phyloP scores from a whole-genome alignment of 176 grass and related monocot species.

The Zizania latifolia region DNA sequence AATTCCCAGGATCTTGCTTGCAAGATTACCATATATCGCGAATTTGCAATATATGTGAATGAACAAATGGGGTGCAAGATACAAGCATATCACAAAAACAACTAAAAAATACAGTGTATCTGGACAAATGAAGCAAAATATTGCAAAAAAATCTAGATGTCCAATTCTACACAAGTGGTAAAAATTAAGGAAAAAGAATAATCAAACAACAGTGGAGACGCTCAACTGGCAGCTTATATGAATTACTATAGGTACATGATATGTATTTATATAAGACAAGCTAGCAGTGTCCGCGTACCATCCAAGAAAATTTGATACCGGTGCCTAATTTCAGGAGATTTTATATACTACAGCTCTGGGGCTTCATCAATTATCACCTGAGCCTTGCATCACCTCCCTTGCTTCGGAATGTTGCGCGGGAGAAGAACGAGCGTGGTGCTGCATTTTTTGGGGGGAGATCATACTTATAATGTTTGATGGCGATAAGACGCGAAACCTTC shows the following conservation, averaged over 20 bases:
- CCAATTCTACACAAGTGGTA: slow-evolving; percentile 42
- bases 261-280: slow-evolving; percentile 55
- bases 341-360: slow-evolving; percentile 34
- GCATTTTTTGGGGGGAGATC: slow-evolving; percentile 35
- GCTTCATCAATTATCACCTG: slow-evolving; percentile 48
- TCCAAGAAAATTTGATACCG: slow-evolving; percentile 43
- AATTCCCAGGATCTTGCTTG: not conserved
- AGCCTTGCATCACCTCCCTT: slow-evolving; percentile 86
- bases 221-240: slow-evolving; percentile 51
- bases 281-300: slow-evolving; percentile 37
- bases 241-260: slow-evolving; percentile 55
- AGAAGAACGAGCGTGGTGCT: slow-evolving; percentile 94
- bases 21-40: slow-evolving; percentile 26
- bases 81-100: slow-evolving; percentile 46
- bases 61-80: slow-evolving; percentile 32
- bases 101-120: slow-evolving; percentile 30
- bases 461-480: slow-evolving; percentile 13
- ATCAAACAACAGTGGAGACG: slow-evolving; percentile 39
- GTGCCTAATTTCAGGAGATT: slow-evolving; percentile 37
- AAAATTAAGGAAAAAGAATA: slow-evolving; percentile 34
- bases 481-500: not conserved
- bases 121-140: slow-evolving; percentile 16
- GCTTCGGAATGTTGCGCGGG: slow-evolving; percentile 76
- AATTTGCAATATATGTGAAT: slow-evolving; percentile 40
- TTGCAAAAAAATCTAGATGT: slow-evolving; percentile 23